Evolutionary conservation across 2,329 filamentous ascomycete genomes (phyloP), one percentile per base, ranked within the genome.

Genomic region (Gnomoniopsis sp.): DNA sequence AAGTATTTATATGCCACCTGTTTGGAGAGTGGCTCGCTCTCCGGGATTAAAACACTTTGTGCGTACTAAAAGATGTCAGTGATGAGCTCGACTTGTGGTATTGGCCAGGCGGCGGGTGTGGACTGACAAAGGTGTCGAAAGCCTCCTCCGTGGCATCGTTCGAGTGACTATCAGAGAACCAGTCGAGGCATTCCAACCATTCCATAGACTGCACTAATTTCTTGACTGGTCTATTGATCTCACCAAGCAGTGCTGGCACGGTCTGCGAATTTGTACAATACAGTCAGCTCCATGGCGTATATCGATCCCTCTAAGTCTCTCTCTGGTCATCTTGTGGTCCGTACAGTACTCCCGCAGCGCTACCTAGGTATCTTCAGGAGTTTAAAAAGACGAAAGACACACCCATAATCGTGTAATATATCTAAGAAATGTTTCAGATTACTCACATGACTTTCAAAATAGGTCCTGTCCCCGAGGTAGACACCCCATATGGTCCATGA

Each of bases 401-500:
- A n/a, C n/a, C n/a, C n/a, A n/a, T n/a, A n/a, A n/a, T 14, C 33
- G 33, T 36, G 10, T 36, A 8, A 36, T 36, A 8, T 8, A 22
- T 19, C 11, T 17, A 23, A 46, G 17, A 19, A 19, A 11, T 3
- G 8, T 7, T 17, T 46, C n/a, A 4, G 8, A 21, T 11, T 30
- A 44, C 50, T 53, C 21, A 58, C 50, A 17, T 41, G 26, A 14
- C 17, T 33, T 14, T 58, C 50, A 6, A 58, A 58, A 26, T 36
- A 22, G 6, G 33, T 22, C 34, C 44, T 46, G 1, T 43, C 8
- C 33, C 50, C 48, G n/a, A 58, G 2, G 6, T 53, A 58, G 1
- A 53, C 50, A 10, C 56, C 56, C 50, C 56, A 53, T 34, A 58
- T 53, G 3, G 55, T 53, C 49, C 55, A 58, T 41, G n/a, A 46